Conservation (phyloP, 176 grass and related monocot genomes). For the Lolium perenne region DNA sequence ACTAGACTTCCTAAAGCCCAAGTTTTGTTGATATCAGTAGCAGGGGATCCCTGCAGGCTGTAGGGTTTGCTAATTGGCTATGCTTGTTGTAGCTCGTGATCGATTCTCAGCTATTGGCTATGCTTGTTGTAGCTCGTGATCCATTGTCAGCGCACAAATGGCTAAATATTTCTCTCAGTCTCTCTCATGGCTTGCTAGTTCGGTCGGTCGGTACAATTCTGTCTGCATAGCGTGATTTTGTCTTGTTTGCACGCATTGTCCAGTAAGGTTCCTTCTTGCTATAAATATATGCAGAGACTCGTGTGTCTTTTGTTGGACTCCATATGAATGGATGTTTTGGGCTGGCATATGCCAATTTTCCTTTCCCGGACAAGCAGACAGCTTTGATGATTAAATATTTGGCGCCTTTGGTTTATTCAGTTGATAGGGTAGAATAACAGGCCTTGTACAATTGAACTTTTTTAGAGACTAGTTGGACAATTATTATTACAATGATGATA, state of each 20-base stretch:
- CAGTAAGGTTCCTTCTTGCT: neutral
- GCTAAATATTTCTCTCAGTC: neutral
- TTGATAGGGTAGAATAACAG: neutral
- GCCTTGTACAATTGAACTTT: neutral
- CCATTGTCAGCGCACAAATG: neutral
- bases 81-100: neutral
- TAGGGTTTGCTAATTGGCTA: neutral
- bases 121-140: neutral
- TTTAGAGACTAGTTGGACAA: neutral
- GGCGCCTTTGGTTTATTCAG: neutral
- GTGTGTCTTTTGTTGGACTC: neutral
- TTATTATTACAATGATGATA: slow-evolving; percentile 22
- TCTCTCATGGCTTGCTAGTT: neutral
- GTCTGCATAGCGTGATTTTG: neutral
- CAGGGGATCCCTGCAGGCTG: neutral
- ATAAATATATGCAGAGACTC: slow-evolving; percentile 4
- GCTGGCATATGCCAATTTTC: neutral
- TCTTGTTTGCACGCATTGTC: slow-evolving; percentile 8
- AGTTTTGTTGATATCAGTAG: slow-evolving; percentile 16
- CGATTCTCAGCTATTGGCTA: neutral
- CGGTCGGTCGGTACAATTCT: neutral
- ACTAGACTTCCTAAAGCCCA: neutral
- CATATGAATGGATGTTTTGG: neutral
- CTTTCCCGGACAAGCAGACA: neutral
- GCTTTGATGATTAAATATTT: neutral